These are phyloP conservation scores for Solioccasus polychromus DNA, from an alignment of 768 basidiomycete species.

Conservation along the genomic window DNA sequence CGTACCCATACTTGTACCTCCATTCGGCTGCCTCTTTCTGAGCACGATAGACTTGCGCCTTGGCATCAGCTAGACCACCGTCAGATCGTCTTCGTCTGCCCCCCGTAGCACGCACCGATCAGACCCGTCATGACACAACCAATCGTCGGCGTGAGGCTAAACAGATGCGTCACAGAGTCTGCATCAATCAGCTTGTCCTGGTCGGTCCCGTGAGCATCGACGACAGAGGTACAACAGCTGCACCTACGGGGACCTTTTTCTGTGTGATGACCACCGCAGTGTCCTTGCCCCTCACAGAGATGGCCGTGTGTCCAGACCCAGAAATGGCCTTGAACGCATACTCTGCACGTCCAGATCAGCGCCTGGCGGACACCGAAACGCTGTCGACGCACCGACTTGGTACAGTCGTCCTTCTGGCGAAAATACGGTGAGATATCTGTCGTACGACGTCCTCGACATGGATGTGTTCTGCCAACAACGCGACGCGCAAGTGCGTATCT, in stretches of 20 bases:
- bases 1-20: constrained; percentile 96
- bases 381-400: constrained; percentile 81
- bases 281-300: constrained; percentile 91
- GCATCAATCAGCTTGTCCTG: constrained; percentile 98
- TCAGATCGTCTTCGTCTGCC: neutral
- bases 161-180: constrained; percentile 90
- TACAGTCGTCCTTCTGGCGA: constrained; percentile 96
- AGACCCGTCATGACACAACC: constrained; percentile 99
- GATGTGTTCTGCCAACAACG: constrained; percentile 45
- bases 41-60: constrained; percentile 84
- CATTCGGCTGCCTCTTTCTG: constrained; percentile 88
- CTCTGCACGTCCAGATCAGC: constrained; percentile 48
- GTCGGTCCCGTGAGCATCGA: neutral
- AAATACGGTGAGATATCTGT: constrained; percentile 95
- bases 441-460: constrained; percentile 96
- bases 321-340: constrained; percentile 99
- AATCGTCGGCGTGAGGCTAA: constrained; percentile 93
- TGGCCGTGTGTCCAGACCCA: constrained; percentile 91
- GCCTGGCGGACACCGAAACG: neutral
- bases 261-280: constrained; percentile 96
- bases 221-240: neutral
- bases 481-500: constrained; percentile 55
- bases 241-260: constrained; percentile 93
- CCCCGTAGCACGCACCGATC: constrained; percentile 55
- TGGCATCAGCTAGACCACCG: constrained; percentile 72